Conservation (phyloP, 2,329 filamentous ascomycete species). For the Lomentospora prolificans region DNA sequence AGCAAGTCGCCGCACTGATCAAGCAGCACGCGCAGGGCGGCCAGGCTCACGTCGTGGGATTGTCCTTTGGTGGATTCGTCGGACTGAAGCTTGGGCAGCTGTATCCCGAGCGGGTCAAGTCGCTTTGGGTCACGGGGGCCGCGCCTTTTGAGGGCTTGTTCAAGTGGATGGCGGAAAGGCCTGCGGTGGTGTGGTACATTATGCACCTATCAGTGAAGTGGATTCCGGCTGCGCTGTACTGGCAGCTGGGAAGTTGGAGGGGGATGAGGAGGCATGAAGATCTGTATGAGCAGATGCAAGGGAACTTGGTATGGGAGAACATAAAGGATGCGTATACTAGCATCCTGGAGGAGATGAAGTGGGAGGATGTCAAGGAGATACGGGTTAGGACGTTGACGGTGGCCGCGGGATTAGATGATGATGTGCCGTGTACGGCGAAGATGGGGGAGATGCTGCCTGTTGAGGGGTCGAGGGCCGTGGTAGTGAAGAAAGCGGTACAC, state of each 20-base stretch:
- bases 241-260: conserved; percentile 16
- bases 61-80: conserved; percentile 30
- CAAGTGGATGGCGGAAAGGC: conserved; percentile 17
- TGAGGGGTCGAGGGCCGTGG: conserved; percentile 17
- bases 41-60: conserved; percentile 27
- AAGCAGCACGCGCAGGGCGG: conserved; percentile 23
- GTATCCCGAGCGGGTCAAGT: conserved; percentile 24
- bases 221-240: conserved; percentile 19
- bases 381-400: conserved; percentile 19
- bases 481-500: conserved; percentile 26
- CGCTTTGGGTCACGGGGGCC: conserved; percentile 25
- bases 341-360: conserved; percentile 9
- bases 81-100: conserved; percentile 21
- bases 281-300: conserved; percentile 23
- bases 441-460: conserved; percentile 18
- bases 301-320: conserved; percentile 20
- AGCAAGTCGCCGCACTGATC: conserved; percentile 25
- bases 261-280: conserved; percentile 19
- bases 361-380: conserved; percentile 8
- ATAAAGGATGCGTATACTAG: conserved; percentile 16
- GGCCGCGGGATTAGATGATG: conserved; percentile 23
- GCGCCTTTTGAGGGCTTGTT: conserved; percentile 19
- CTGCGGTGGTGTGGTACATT: conserved; percentile 18
- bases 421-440: conserved; percentile 19
- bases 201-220: conserved; percentile 17